phyloP scores from a whole-genome alignment of 164 flowering plant genomes.

The grape (Vitis vinifera) region ASM3070453v1 NC_081818.1:24567501-24568000 shows the following conservation, averaged over 20 bases:
- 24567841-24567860: slow-evolving; percentile 10
- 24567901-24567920: too few species aligned
- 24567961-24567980: too few species aligned
- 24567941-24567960: too few species aligned
- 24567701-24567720: slow-evolving; percentile 5
- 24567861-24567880: neutral
- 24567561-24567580: slow-evolving; percentile 17
- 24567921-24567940: too few species aligned
- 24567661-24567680: slow-evolving; percentile 25
- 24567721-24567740: slow-evolving; percentile 23
- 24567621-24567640: neutral
- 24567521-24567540: neutral
- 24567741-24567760: slow-evolving; percentile 18
- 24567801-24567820: slow-evolving; percentile 14
- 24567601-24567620: neutral
- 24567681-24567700: slow-evolving; percentile 18
- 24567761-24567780: neutral
- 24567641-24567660: slow-evolving; percentile 4
- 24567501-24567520: slow-evolving; percentile 1
- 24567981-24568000: too few species aligned
- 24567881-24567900: too few species aligned
- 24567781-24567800: neutral
- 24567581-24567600: slow-evolving; percentile 10
- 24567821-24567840: slow-evolving; percentile 24
- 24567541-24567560: slow-evolving; percentile 37